Percentiles rank a stretch among this genome's conserved stretches.
These are phyloP conservation scores for Tulasnella sp. DNA, from an alignment of 768 basidiomycete species.

Conservation along the genomic window DNA sequence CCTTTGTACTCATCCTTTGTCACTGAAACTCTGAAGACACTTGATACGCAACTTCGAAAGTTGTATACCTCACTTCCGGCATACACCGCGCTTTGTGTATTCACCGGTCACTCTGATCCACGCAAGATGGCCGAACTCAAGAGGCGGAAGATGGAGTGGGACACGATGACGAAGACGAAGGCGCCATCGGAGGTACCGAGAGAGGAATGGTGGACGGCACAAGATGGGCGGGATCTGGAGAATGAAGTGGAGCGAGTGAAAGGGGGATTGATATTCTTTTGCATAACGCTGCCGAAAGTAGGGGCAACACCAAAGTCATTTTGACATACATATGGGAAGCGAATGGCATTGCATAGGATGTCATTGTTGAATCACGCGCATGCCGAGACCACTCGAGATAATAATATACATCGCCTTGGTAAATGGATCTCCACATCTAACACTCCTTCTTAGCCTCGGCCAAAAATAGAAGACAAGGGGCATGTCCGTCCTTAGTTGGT, in stretches of 20 bases:
- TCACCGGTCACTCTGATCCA: slow-evolving; percentile 86
- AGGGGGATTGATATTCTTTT: slow-evolving; percentile 73
- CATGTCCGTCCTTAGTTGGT: no score
- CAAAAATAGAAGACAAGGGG: no score
- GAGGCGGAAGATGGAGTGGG: slow-evolving; percentile 60
- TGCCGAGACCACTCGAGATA: no score
- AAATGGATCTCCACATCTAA: no score
- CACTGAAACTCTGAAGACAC: slow-evolving; percentile 32
- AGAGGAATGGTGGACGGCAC: slow-evolving; percentile 60
- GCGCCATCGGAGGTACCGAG: slow-evolving; percentile 34
- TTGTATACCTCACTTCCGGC: slow-evolving; percentile 64
- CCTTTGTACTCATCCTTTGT: slow-evolving; percentile 25
- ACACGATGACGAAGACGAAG: slow-evolving; percentile 37
- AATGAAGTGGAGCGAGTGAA: slow-evolving; percentile 69
- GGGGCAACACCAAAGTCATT: no score
- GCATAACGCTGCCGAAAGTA: slow-evolving; percentile 27
- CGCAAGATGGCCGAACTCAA: slow-evolving; percentile 65
- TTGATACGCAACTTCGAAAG: slow-evolving; percentile 50
- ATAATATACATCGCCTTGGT: no score
- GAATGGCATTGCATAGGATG: no score
- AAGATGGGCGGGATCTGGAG: slow-evolving; percentile 70
- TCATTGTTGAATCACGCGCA: no score
- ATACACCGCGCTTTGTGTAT: slow-evolving; percentile 71
- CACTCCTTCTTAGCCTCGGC: no score
- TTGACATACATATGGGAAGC: no score